Evolutionary conservation across 805 yeast genomes (phyloP).

Genomic region (Cyberlindnera xishuangbannaensis): DNA sequence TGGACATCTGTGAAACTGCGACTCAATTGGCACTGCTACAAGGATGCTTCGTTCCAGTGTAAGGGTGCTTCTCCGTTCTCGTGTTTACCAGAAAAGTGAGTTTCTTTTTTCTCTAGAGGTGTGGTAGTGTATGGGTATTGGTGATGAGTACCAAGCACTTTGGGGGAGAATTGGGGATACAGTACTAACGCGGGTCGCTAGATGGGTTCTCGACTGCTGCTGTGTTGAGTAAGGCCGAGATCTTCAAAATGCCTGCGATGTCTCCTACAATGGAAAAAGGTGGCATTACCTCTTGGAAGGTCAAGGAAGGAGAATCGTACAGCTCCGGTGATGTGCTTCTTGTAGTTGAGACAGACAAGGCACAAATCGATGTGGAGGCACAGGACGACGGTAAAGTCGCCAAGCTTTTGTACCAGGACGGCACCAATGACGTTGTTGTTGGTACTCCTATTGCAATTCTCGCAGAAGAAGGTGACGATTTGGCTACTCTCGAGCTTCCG

Average conservation of each 20-base stretch:
- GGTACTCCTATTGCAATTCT: constrained; percentile 86
- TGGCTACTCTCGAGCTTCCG: constrained; percentile 58
- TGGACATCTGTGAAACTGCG: too few species aligned
- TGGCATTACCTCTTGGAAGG: constrained; percentile 85
- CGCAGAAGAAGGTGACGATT: constrained; percentile 86
- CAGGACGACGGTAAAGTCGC: constrained; percentile 89
- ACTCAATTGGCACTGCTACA: too few species aligned
- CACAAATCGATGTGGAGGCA: constrained; percentile 80
- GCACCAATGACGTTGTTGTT: constrained; percentile 75
- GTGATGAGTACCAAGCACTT: too few species aligned
- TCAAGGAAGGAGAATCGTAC: constrained; percentile 69
- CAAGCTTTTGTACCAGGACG: constrained; percentile 62
- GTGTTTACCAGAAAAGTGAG: too few species aligned
- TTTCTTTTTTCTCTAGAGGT: too few species aligned
- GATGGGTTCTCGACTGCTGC: constrained; percentile 24
- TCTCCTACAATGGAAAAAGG: constrained; percentile 98
- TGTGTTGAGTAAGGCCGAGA: constrained; percentile 26
- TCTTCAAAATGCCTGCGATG: constrained; percentile 96
- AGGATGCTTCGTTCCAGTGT: too few species aligned
- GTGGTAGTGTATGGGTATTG: too few species aligned
- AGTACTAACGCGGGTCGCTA: too few species aligned
- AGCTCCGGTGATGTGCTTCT: constrained; percentile 75
- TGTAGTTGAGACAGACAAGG: constrained; percentile 85
- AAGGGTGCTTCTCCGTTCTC: too few species aligned
- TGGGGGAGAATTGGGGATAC: too few species aligned